phyloP scores from a whole-genome alignment of 176 grass and related monocot genomes.

The Otatea glauca region DNA sequence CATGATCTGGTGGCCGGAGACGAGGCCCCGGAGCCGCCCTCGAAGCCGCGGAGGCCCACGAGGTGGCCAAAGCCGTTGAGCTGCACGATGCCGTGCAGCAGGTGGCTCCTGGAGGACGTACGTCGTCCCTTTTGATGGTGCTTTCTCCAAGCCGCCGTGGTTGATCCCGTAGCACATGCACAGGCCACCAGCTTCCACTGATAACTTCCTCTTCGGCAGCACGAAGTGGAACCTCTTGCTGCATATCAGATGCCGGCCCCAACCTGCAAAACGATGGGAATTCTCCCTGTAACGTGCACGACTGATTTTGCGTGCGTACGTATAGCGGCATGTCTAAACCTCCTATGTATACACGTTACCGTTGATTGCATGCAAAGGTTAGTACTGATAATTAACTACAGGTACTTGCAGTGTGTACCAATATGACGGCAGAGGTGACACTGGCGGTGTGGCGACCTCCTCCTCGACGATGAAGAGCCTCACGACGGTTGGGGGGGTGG shows the following conservation, averaged over 20 bases:
- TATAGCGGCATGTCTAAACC: no score
- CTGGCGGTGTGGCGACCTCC: conserved; percentile 51
- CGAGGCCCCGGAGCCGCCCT: no score
- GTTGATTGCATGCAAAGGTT: conserved; percentile 13
- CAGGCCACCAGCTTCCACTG: conserved; percentile 51
- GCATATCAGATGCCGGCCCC: conserved; percentile 82
- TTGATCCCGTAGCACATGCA: conserved; percentile 52
- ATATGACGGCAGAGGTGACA: conserved; percentile 69
- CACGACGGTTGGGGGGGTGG: conserved; percentile 62
- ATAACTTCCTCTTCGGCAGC: conserved; percentile 62
- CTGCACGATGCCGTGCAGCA: conserved; percentile 87
- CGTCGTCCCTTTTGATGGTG: conserved; percentile 31
- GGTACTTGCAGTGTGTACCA: conserved; percentile 46
- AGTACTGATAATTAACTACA: no score
- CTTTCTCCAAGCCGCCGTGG: conserved; percentile 32
- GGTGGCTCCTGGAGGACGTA: conserved; percentile 46
- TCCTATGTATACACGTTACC: no score
- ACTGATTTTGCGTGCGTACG: background rate
- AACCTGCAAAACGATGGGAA: conserved; percentile 56
- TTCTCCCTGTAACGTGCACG: background rate
- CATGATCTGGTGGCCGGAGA: conserved; percentile 85
- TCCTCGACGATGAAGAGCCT: conserved; percentile 83
- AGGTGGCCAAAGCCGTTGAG: conserved; percentile 92
- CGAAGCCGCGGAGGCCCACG: conserved; percentile 66
- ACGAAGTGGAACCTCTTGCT: conserved; percentile 95